Percentiles rank a stretch among this genome's conserved stretches.
Evolutionary conservation across 2,329 filamentous ascomycete species (phyloP).

Genomic region (Saccharata proteae): DNA sequence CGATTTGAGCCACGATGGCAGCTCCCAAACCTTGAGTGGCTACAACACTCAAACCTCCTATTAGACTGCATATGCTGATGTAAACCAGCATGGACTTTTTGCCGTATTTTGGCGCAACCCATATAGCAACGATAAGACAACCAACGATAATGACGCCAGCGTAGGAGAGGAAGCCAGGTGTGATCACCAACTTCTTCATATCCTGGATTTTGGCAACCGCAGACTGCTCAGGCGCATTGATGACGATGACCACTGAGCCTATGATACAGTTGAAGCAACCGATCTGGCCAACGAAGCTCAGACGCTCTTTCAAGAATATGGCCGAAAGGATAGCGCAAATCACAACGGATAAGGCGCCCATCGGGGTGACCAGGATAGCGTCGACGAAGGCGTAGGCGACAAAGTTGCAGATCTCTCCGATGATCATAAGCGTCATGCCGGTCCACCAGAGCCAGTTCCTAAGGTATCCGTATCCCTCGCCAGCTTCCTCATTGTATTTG

Average conservation of each 20-base stretch:
- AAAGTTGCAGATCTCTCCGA: slow-evolving; percentile 95
- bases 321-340: slow-evolving; percentile 83
- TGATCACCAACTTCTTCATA: slow-evolving; percentile 78
- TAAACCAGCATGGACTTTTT: slow-evolving; percentile 98
- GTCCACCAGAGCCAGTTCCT: slow-evolving; percentile 93
- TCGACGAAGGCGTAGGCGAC: slow-evolving; percentile 95
- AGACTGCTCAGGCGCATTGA: slow-evolving; percentile 81
- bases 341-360: slow-evolving; percentile 80
- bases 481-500: slow-evolving; percentile 91
- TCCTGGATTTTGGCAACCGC: slow-evolving; percentile 80
- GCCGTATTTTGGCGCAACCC: slow-evolving; percentile 74
- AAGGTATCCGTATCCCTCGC: slow-evolving; percentile 93
- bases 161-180: slow-evolving; percentile 77
- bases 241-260: slow-evolving; percentile 82
- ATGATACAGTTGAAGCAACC: slow-evolving; percentile 92
- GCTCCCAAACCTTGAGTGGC: slow-evolving; percentile 86
- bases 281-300: slow-evolving; percentile 93
- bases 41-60: slow-evolving; percentile 89
- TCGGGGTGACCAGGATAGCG: slow-evolving; percentile 84
- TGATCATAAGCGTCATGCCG: slow-evolving; percentile 93
- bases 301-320: slow-evolving; percentile 87
- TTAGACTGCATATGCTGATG: slow-evolving; percentile 87
- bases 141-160: slow-evolving; percentile 71
- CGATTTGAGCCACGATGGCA: slow-evolving; percentile 77
- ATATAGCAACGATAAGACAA: slow-evolving; percentile 60